Evolutionary conservation across 768 basidiomycete species (phyloP).

Genomic region (Podaxis pistillaris): DNA sequence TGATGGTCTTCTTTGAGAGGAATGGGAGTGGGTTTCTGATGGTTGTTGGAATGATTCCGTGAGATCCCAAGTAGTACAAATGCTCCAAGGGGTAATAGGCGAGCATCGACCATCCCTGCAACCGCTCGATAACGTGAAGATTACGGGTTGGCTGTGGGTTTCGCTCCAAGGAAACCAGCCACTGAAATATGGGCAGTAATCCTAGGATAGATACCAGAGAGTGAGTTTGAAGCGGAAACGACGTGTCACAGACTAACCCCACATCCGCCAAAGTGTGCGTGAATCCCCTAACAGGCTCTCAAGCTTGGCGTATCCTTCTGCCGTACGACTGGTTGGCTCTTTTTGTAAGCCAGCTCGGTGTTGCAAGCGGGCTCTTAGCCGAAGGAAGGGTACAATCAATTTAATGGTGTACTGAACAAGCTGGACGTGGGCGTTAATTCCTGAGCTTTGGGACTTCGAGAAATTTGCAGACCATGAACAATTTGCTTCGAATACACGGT

Average conservation of each 20-base stretch:
- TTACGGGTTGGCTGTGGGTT: slow-evolving; percentile 66
- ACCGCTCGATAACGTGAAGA: slow-evolving; percentile 73
- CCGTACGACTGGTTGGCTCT: slow-evolving; percentile 51
- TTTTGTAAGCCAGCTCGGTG: slow-evolving; percentile 59
- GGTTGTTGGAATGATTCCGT: slow-evolving; percentile 58
- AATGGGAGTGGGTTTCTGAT: slow-evolving; percentile 45
- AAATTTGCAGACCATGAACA: slow-evolving; percentile 58
- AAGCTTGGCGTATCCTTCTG: slow-evolving; percentile 53
- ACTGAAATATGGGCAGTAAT: slow-evolving; percentile 75
- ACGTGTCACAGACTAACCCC: slow-evolving; percentile 52
- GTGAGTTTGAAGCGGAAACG: not conserved
- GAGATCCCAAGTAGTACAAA: slow-evolving; percentile 61
- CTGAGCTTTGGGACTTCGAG: not conserved
- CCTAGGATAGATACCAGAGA: slow-evolving; percentile 38
- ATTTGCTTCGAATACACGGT: slow-evolving; percentile 47
- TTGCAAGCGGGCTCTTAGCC: slow-evolving; percentile 67
- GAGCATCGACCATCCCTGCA: slow-evolving; percentile 80
- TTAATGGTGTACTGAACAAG: slow-evolving; percentile 74
- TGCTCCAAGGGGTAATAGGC: slow-evolving; percentile 81
- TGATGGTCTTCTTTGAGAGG: slow-evolving; percentile 38
- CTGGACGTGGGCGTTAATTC: slow-evolving; percentile 31
- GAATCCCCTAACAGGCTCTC: slow-evolving; percentile 61
- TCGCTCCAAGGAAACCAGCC: slow-evolving; percentile 76
- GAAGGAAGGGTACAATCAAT: slow-evolving; percentile 62
- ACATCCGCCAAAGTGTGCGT: slow-evolving; percentile 72